A percentile compares a stretch with the other conserved stretches of the same genome.
These are phyloP conservation scores for Saccharomycopsis sp. DNA, from an alignment of 805 yeast species.

Conservation along the genomic window DNA sequence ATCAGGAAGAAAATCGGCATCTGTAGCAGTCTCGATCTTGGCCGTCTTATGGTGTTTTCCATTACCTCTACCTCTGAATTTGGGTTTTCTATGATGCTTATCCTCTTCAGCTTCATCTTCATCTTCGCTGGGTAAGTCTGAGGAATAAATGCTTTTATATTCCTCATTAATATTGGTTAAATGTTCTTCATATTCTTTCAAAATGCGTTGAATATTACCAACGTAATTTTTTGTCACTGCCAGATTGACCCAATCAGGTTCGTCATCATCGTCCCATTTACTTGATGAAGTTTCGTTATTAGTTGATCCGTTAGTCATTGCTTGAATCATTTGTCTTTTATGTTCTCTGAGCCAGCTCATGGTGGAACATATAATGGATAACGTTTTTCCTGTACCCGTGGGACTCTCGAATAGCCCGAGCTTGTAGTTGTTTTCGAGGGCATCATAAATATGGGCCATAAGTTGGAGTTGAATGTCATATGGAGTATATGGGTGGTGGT, in stretches of 20 bases:
- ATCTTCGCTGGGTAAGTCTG: not conserved
- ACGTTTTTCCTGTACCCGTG: slow-evolving; percentile 91
- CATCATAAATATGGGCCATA: slow-evolving; percentile 68
- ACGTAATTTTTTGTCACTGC: slow-evolving; percentile 29
- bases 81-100: slow-evolving; percentile 11
- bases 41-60: slow-evolving; percentile 15
- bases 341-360: slow-evolving; percentile 72
- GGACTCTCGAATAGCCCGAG: slow-evolving; percentile 88
- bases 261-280: slow-evolving; percentile 40
- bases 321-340: slow-evolving; percentile 27
- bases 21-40: slow-evolving; percentile 28
- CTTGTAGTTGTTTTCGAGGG: slow-evolving; percentile 47
- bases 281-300: slow-evolving; percentile 28
- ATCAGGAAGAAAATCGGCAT: slow-evolving; percentile 36
- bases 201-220: slow-evolving; percentile 24
- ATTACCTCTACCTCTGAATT: slow-evolving; percentile 15
- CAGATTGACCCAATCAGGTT: slow-evolving; percentile 64
- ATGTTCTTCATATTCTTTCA: slow-evolving; percentile 32
- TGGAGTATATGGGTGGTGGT: slow-evolving; percentile 76
- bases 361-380: slow-evolving; percentile 78
- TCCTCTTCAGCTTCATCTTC: slow-evolving; percentile 12
- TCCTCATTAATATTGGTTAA: slow-evolving; percentile 27
- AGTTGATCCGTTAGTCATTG: slow-evolving; percentile 24
- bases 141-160: slow-evolving; percentile 12
- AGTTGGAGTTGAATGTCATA: slow-evolving; percentile 70